These are phyloP conservation scores for Skeletonema menzelii DNA, from an alignment of 108 stramenopile genomes.

Conservation along the genomic window DNA sequence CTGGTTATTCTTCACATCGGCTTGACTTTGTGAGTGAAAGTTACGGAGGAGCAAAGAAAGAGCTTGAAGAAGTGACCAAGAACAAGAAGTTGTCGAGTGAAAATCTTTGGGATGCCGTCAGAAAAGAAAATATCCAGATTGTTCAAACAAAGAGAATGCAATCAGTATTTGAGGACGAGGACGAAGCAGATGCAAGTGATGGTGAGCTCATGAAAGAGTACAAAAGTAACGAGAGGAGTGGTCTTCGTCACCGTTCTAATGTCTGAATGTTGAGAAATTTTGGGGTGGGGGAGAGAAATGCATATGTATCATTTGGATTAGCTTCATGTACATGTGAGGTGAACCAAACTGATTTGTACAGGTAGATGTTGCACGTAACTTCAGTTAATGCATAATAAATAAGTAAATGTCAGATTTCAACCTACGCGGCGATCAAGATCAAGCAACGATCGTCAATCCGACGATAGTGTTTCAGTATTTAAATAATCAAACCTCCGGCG, in stretches of 20 bases:
- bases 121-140: background rate
- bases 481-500: too few relatives aligned
- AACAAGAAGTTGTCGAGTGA: background rate
- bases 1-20: slow-evolving; percentile 37
- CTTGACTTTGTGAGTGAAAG: slow-evolving; percentile 51
- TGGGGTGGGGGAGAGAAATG: too few relatives aligned
- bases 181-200: background rate
- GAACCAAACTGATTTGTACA: too few relatives aligned
- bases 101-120: background rate
- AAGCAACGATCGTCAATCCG: too few relatives aligned
- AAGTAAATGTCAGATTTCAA: too few relatives aligned
- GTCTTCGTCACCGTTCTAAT: background rate
- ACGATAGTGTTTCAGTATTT: too few relatives aligned
- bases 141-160: background rate
- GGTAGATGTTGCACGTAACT: too few relatives aligned
- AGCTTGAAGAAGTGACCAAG: background rate
- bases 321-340: too few relatives aligned
- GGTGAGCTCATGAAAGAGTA: background rate
- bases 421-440: too few relatives aligned
- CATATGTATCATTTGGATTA: too few relatives aligned
- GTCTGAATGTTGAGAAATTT: background rate
- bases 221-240: background rate
- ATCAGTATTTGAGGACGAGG: background rate
- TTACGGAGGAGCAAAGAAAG: slow-evolving; percentile 33
- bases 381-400: too few relatives aligned